Conservation (phyloP, 805 yeast species). For the Alloascoidea hylecoeti region DNA sequence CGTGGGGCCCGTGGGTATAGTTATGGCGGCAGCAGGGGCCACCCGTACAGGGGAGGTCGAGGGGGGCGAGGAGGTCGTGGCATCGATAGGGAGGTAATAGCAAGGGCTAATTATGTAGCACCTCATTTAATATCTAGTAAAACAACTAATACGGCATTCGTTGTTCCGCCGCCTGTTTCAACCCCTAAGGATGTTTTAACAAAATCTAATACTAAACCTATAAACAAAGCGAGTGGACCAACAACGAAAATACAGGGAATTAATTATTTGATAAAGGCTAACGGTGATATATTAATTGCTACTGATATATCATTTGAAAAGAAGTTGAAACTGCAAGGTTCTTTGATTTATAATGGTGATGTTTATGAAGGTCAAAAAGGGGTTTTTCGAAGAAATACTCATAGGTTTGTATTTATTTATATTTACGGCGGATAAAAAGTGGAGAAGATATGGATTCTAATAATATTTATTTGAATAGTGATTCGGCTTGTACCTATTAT, state of each 20-base stretch:
- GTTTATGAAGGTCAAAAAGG: background rate
- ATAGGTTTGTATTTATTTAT: background rate
- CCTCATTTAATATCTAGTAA: no score
- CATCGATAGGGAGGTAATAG: no score
- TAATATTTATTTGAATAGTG: background rate
- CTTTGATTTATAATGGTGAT: background rate
- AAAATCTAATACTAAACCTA: no score
- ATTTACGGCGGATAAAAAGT: no score
- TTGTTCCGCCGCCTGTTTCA: no score
- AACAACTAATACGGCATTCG: no score
- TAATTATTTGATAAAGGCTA: background rate
- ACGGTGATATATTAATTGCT: background rate
- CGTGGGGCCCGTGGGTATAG: background rate
- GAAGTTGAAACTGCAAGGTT: background rate
- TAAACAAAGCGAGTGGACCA: no score
- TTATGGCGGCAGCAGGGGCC: no score
- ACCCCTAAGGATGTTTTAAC: no score
- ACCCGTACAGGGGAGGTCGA: no score
- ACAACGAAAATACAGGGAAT: background rate
- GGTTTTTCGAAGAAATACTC: background rate
- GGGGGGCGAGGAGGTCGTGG: conserved; percentile 1
- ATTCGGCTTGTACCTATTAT: background rate
- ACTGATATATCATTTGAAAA: background rate
- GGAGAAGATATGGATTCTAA: background rate
- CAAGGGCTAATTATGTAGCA: no score